A percentile compares a stretch with the other conserved stretches of the same genome.
phyloP scores from a whole-genome alignment of 2,329 filamentous ascomycete genomes.

The Monosporascus sp. region DNA sequence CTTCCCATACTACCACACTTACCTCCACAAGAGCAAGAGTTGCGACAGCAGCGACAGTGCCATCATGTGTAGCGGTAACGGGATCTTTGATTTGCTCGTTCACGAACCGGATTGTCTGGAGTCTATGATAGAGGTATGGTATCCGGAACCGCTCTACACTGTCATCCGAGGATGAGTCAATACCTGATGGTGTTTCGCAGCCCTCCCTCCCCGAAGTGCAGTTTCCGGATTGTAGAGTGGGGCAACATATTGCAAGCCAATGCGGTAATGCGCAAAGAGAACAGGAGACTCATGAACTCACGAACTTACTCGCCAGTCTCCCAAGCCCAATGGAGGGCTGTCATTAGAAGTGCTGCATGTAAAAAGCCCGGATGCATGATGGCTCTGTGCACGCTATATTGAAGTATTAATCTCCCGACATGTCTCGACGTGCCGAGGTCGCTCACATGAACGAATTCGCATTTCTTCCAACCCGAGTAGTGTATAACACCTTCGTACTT shows the following conservation, averaged over 20 bases:
- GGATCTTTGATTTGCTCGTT: conserved; percentile 36
- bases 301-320: conserved; percentile 32
- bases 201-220: background rate
- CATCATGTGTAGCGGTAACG: conserved; percentile 34
- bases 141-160: conserved; percentile 37
- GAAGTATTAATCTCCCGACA: conserved; percentile 3
- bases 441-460: conserved; percentile 30
- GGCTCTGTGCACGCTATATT: conserved; percentile 35
- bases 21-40: conserved; percentile 41
- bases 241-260: background rate
- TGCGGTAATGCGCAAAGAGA: background rate
- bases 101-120: conserved; percentile 42
- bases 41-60: conserved; percentile 39
- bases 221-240: background rate
- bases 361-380: conserved; percentile 41
- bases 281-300: background rate
- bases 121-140: conserved; percentile 42
- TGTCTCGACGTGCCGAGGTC: background rate
- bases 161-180: background rate
- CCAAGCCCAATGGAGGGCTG: conserved; percentile 42
- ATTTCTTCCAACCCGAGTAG: conserved; percentile 33
- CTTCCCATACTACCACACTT: conserved; percentile 8
- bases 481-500: conserved; percentile 36
- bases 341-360: conserved; percentile 40
- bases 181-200: background rate